phyloP scores from a whole-genome alignment of 2,329 filamentous ascomycete species.

The Fusarium phyllophilum region DNA sequence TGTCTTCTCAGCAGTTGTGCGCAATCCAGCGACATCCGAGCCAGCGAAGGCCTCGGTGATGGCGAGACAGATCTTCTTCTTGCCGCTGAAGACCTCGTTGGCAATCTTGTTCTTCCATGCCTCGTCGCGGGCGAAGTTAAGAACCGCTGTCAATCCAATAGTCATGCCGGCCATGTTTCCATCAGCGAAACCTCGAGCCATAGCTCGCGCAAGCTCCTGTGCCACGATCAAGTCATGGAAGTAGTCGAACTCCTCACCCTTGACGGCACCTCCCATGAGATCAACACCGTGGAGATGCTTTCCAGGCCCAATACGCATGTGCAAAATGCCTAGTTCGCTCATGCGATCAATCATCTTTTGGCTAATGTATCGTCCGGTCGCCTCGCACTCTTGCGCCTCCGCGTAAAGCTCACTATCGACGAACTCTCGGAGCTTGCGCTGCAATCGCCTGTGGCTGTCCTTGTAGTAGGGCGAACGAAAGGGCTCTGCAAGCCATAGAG shows the following conservation, averaged over 20 bases:
- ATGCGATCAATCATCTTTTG: slow-evolving; percentile 81
- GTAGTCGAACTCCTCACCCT: slow-evolving; percentile 86
- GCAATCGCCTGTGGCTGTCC: slow-evolving; percentile 75
- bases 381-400: slow-evolving; percentile 81
- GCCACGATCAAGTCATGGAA: slow-evolving; percentile 83
- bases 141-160: slow-evolving; percentile 81
- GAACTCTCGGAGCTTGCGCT: slow-evolving; percentile 77
- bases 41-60: slow-evolving; percentile 92
- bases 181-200: slow-evolving; percentile 84
- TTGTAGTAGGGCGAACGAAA: slow-evolving; percentile 86
- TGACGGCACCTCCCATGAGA: slow-evolving; percentile 74
- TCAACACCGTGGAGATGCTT: slow-evolving; percentile 80
- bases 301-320: slow-evolving; percentile 85
- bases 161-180: slow-evolving; percentile 89
- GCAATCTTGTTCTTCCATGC: slow-evolving; percentile 73
- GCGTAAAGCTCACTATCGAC: slow-evolving; percentile 76
- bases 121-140: slow-evolving; percentile 79
- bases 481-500: slow-evolving; percentile 80
- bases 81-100: slow-evolving; percentile 78
- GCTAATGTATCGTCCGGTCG: slow-evolving; percentile 75
- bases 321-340: slow-evolving; percentile 77
- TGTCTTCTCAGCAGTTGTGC: slow-evolving; percentile 82
- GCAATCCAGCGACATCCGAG: slow-evolving; percentile 78
- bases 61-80: slow-evolving; percentile 89
- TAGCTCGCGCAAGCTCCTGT: slow-evolving; percentile 78